Conservation (phyloP, 1,139 yeast genomes). For the Yamadazyma sp. region DNA sequence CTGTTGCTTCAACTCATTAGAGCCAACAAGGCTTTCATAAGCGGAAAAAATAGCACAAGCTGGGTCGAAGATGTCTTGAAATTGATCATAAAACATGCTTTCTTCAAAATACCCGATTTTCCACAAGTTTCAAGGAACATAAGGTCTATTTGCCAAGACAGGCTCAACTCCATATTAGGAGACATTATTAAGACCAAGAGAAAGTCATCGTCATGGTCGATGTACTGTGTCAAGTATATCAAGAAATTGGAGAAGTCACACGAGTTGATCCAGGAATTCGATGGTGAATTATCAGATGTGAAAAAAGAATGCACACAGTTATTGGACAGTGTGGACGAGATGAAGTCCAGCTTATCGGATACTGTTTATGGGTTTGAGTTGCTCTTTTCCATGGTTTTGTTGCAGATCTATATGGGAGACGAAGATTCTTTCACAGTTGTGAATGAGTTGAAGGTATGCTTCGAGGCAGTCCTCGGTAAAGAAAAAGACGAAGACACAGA, state of each 20-base stretch:
- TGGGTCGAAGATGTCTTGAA: constrained; percentile 50
- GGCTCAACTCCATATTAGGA: constrained; percentile 63
- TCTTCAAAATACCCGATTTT: constrained; percentile 36
- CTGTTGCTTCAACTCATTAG: constrained; percentile 59
- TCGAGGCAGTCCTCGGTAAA: constrained; percentile 32
- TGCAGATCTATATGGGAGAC: constrained; percentile 79
- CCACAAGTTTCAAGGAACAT: constrained; percentile 28
- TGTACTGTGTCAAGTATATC: constrained; percentile 34
- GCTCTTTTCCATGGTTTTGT: constrained; percentile 71
- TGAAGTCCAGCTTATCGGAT: constrained; percentile 13
- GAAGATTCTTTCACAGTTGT: constrained; percentile 76
- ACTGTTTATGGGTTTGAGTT: constrained; percentile 58
- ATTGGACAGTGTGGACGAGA: constrained; percentile 23
- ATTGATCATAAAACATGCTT: constrained; percentile 55
- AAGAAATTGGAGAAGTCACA: constrained; percentile 23
- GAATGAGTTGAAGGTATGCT: constrained; percentile 65
- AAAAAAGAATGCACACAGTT: constrained; percentile 52
- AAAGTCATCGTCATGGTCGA: constrained; percentile 62
- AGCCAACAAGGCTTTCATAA: constrained; percentile 35
- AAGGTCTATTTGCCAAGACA: constrained; percentile 50
- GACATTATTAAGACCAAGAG: constrained; percentile 53
- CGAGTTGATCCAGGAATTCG: constrained; percentile 46
- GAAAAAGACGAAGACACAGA: constrained; percentile 27
- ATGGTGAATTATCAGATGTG: constrained; percentile 51
- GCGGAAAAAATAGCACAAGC: constrained; percentile 4